Evolutionary conservation across 169 alveolate species (phyloP).

Genomic region (Plasmodium billcollinsi): DNA sequence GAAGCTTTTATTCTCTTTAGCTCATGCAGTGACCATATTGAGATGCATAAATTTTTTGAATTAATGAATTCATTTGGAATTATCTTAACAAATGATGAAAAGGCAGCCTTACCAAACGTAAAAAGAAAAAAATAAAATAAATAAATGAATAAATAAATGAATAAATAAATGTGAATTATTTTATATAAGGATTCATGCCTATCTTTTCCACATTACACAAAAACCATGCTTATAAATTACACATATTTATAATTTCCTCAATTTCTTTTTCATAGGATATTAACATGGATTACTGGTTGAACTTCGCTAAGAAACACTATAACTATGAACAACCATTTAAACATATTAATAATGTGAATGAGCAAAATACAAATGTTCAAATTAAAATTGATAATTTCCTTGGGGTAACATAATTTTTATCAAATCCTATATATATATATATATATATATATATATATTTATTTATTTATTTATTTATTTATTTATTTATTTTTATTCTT

Average conservation of each 20-base stretch:
- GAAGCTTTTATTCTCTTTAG: constrained; percentile 72
- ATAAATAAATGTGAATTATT: neutral
- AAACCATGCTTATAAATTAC: neutral
- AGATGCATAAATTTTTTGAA: constrained; percentile 35
- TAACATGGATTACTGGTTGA: constrained; percentile 57
- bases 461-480: neutral
- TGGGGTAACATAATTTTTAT: constrained; percentile 28
- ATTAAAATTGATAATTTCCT: constrained; percentile 36
- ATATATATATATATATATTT: neutral
- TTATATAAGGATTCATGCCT: no score
- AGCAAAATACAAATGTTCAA: constrained; percentile 22
- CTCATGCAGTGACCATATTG: constrained; percentile 40
- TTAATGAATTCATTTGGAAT: constrained; percentile 66
- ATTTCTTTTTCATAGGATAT: constrained; percentile 26
- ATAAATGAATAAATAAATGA: no score
- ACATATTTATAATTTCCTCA: neutral
- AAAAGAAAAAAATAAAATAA: neutral
- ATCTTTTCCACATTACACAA: neutral
- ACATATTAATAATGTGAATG: constrained; percentile 10
- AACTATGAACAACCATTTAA: constrained; percentile 50
- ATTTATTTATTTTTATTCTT: neutral
- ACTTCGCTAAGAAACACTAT: constrained; percentile 50
- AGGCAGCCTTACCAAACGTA: constrained; percentile 31
- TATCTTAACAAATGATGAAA: constrained; percentile 39
- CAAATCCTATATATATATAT: neutral